phyloP scores from a whole-genome alignment of 768 basidiomycete species.

The Pluteus cervinus region DNA sequence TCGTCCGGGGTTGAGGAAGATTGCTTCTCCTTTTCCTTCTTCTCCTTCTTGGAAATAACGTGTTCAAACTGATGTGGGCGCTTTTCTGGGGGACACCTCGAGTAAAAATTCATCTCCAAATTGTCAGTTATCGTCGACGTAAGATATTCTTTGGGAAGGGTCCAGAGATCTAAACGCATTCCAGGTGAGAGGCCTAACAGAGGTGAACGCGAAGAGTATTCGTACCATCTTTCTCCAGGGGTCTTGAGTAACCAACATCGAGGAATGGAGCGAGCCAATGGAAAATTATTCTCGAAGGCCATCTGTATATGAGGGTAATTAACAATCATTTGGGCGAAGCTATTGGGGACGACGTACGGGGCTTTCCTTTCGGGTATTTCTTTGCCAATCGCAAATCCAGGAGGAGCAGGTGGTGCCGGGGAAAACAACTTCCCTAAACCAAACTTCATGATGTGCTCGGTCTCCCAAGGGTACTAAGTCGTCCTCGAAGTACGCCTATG shows the following conservation, averaged over 20 bases:
- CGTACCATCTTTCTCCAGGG: constrained; percentile 50
- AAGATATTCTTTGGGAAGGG: constrained; percentile 32
- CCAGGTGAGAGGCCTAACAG: not conserved
- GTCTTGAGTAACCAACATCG: constrained; percentile 51
- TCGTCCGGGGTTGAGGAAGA: not conserved
- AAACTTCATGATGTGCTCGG: no score
- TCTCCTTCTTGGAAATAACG: constrained; percentile 1
- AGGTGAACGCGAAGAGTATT: not conserved
- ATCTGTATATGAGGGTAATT: constrained; percentile 19
- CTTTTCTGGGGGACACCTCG: constrained; percentile 43
- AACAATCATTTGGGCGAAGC: not conserved
- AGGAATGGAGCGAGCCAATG: constrained; percentile 53
- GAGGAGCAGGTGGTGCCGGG: constrained; percentile 45
- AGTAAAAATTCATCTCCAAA: constrained; percentile 42
- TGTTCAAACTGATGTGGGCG: no score
- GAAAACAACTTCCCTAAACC: no score
- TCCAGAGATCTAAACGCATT: constrained; percentile 42
- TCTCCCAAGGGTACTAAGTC: no score
- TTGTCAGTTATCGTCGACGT: constrained; percentile 32
- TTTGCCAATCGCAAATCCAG: constrained; percentile 40
- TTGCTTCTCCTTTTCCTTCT: constrained; percentile 1
- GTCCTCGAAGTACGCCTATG: no score
- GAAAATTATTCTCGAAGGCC: constrained; percentile 39
- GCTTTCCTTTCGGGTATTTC: constrained; percentile 37
- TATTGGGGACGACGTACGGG: constrained; percentile 22